Conservation (phyloP, 345 rosid genomes). For the Salix dunnii region DNA sequence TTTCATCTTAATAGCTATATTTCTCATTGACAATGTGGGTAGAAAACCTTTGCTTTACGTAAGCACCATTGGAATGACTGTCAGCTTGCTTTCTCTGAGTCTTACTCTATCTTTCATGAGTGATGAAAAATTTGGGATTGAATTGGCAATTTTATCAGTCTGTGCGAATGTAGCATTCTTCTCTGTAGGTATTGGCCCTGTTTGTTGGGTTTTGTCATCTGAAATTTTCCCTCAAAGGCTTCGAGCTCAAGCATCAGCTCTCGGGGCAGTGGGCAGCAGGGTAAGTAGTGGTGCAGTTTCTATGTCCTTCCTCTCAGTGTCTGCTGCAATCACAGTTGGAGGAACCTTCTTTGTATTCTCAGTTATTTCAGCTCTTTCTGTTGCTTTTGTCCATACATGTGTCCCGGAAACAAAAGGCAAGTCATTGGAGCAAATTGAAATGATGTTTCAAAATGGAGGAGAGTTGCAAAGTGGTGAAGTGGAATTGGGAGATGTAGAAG, state of each 20-base stretch:
- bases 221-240: conserved; percentile 30
- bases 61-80: conserved; percentile 26
- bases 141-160: conserved; percentile 19
- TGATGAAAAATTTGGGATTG: conserved; percentile 19
- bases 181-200: conserved; percentile 30
- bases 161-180: conserved; percentile 31
- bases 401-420: conserved; percentile 41
- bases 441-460: conserved; percentile 18
- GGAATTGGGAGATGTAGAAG: conserved; percentile 18
- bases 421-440: conserved; percentile 40
- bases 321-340: conserved; percentile 20
- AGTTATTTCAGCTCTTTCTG: conserved; percentile 23
- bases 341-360: conserved; percentile 34
- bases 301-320: conserved; percentile 26
- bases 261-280: conserved; percentile 28
- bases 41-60: conserved; percentile 23
- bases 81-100: conserved; percentile 15
- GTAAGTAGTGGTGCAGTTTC: conserved; percentile 24
- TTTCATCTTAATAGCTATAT: conserved; percentile 19
- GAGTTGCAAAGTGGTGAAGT: conserved; percentile 9
- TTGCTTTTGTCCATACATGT: conserved; percentile 19
- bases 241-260: conserved; percentile 24
- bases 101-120: conserved; percentile 3
- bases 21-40: conserved; percentile 23
- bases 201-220: conserved; percentile 27